phyloP scores from a whole-genome alignment of 2,329 filamentous ascomycete species.

The Penicillium polonicum region DNA sequence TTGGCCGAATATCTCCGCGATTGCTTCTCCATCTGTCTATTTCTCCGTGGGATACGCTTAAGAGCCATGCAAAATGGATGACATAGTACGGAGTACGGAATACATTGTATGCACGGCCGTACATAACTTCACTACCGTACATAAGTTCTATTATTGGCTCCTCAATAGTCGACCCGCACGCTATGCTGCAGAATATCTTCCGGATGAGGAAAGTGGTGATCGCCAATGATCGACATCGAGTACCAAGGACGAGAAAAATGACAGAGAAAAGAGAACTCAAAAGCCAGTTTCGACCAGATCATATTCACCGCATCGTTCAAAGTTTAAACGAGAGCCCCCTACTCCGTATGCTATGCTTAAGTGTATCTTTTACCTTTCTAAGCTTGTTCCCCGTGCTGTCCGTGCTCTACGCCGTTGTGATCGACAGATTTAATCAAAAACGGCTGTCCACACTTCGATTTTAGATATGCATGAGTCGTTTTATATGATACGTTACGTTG shows the following conservation, averaged over 20 bases:
- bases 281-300: neutral
- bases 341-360: neutral
- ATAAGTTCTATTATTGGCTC: neutral
- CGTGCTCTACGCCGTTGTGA: slow-evolving; percentile 6
- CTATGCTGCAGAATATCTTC: neutral
- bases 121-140: too few relatives aligned
- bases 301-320: neutral
- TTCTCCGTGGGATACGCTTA: neutral
- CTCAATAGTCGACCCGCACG: neutral
- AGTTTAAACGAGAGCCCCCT: neutral
- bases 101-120: neutral
- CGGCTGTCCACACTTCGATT: neutral
- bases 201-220: slow-evolving; percentile 1
- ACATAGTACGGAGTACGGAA: neutral
- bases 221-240: slow-evolving; percentile 1
- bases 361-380: neutral
- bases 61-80: neutral
- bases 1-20: neutral
- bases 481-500: slow-evolving; percentile 1
- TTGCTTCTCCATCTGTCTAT: neutral
- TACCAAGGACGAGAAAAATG: neutral
- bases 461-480: neutral
- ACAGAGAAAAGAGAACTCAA: neutral
- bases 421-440: slow-evolving; percentile 1
- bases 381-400: neutral